Percentiles rank a stretch among this genome's conserved stretches.
Evolutionary conservation across 148 eudicot species (phyloP).

Genomic region (Rhododendron ferrugineum): DNA sequence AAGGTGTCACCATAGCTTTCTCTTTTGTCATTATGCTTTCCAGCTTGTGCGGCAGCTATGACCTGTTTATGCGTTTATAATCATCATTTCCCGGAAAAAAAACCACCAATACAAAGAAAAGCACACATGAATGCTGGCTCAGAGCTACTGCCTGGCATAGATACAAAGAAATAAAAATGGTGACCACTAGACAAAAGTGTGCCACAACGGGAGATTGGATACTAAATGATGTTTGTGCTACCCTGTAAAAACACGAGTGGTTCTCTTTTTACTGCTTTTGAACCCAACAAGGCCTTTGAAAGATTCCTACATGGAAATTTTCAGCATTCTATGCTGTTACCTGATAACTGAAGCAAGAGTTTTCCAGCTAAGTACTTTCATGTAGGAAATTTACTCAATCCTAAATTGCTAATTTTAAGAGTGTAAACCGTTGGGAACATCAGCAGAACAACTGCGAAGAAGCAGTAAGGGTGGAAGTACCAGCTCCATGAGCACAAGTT

Average conservation of each 20-base stretch:
- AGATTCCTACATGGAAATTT: background rate
- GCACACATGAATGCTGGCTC: background rate
- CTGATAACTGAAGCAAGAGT: background rate
- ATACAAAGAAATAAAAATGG: background rate
- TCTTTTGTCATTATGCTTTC: conserved; percentile 80
- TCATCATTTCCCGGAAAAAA: background rate
- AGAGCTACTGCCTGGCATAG: background rate
- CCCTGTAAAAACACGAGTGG: background rate
- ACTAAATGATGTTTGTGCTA: background rate
- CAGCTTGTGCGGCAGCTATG: conserved; percentile 97
- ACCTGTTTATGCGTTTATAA: conserved; percentile 39
- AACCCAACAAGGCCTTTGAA: background rate
- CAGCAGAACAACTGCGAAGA: background rate
- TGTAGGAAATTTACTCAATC: background rate
- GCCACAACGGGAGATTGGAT: background rate
- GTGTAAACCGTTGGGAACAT: background rate
- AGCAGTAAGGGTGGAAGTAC: background rate
- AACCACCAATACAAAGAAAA: background rate
- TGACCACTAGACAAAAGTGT: background rate
- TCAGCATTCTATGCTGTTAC: background rate
- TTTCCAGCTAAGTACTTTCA: background rate
- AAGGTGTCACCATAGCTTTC: conserved; percentile 88
- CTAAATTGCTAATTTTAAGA: background rate
- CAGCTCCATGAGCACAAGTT: background rate
- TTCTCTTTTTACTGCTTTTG: background rate